These are phyloP conservation scores for Lentinula novae-zelandiae DNA, from an alignment of 1,284 basidiomycete species.

Conservation along the genomic window DNA sequence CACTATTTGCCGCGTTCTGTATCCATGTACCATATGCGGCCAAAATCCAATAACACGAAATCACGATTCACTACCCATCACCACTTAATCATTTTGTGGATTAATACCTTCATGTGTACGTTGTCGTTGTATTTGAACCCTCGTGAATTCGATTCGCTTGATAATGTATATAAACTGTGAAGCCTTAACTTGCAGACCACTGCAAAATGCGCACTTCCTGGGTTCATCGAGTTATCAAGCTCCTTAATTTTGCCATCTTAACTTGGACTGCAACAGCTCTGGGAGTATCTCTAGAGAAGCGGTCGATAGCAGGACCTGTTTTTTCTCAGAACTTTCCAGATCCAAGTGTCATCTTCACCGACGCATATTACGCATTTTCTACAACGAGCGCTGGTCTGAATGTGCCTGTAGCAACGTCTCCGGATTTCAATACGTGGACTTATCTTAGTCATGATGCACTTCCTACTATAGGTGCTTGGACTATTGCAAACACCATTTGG, in stretches of 20 bases:
- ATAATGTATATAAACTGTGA: neutral
- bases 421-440: constrained; percentile 16
- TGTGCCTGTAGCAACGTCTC: constrained; percentile 15
- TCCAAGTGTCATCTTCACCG: constrained; percentile 16
- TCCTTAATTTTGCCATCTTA: neutral
- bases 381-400: constrained; percentile 11
- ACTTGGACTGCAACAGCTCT: neutral
- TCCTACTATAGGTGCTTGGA: constrained; percentile 16
- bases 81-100: too few relatives aligned
- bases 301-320: constrained; percentile 14
- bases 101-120: too few relatives aligned
- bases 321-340: constrained; percentile 18
- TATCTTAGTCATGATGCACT: constrained; percentile 11
- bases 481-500: constrained; percentile 14
- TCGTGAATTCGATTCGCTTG: neutral
- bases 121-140: too few relatives aligned
- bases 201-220: neutral
- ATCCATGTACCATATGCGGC: too few relatives aligned
- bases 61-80: too few relatives aligned
- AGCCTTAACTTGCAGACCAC: neutral
- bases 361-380: constrained; percentile 13
- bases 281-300: neutral
- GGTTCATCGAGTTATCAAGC: neutral
- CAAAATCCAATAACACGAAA: too few relatives aligned
- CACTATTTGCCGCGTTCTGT: too few relatives aligned